Base-by-base conservation (phyloP, 805 yeast genomes). In the Kuraishia borneana region DNA sequence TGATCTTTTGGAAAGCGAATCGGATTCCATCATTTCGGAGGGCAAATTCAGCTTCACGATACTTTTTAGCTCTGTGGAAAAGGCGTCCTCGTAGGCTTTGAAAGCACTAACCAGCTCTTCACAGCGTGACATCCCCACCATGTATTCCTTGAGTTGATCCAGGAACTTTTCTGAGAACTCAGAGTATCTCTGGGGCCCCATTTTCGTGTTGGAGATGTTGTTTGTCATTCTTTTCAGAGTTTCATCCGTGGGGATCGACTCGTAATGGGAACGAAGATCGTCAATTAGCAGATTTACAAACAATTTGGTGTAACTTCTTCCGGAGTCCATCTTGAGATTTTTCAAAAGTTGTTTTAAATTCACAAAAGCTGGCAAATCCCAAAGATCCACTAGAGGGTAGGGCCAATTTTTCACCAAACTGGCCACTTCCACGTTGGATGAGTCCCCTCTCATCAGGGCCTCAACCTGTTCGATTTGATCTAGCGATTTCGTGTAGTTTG, bases 21-120 rank as follows among this genome's bases (percentile, higher is more conserved):
- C 42, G 18, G 36, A 26, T 14, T 49, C 50, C 18, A 40, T 32
- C n/a, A 40, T 38, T 20, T 56, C 73, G 30, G 53, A 63, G 0
- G 95, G 95, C 34, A 87, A 50, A 42, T 72, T 62, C 4, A 58
- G 58, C 39, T 83, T 72, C 26, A 88, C 83, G 12, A 85, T 72
- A 10, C 69, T 65, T 51, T 85, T 85, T 35, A 84, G 64, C 44
- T 87, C 95, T 2, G 65, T 59, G 9, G 77, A 60, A n/a, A 83
- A 72, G 14, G 64, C 65, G 18, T 77, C 89, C 44, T 79, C 83
- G 50, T 81, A 87, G 3, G 60, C 48, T 26, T 65, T 61, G 42
- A 79, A 76, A 1, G 94, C 83, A 10, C 68, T 59, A 1, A 70
- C 63, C 19, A 84, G 50, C 42, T 71, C 74, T 18, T 76, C 78